Conservation (phyloP, 2,329 filamentous ascomycete species). For the Penicillium sp. region DNA sequence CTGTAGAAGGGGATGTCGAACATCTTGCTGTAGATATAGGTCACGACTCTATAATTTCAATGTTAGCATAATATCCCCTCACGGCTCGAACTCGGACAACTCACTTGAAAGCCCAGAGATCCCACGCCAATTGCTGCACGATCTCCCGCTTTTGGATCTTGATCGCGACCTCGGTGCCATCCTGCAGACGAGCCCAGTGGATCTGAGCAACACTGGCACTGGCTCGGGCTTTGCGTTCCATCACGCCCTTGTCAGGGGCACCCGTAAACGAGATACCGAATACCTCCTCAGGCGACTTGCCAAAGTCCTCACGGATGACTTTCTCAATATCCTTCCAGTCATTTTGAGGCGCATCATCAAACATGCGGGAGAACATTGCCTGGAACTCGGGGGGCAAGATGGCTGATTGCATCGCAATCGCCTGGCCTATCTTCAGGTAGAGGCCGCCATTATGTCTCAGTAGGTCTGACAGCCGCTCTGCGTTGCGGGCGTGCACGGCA, state of each 20-base stretch:
- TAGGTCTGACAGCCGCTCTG: slow-evolving; percentile 70
- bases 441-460: slow-evolving; percentile 80
- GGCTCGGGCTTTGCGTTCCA: slow-evolving; percentile 61
- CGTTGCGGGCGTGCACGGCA: slow-evolving; percentile 74
- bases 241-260: slow-evolving; percentile 54
- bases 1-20: slow-evolving; percentile 91
- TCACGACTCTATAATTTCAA: slow-evolving; percentile 56
- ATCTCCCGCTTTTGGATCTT: slow-evolving; percentile 98
- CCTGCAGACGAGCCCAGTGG: slow-evolving; percentile 77
- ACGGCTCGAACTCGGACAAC: slow-evolving; percentile 17
- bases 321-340: slow-evolving; percentile 74
- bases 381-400: slow-evolving; percentile 90
- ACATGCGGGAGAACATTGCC: slow-evolving; percentile 92
- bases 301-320: slow-evolving; percentile 83
- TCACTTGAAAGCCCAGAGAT: slow-evolving; percentile 88
- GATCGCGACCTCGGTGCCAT: slow-evolving; percentile 85
- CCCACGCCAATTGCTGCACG: slow-evolving; percentile 79
- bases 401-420: slow-evolving; percentile 95
- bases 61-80: slow-evolving; percentile 10
- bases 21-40: slow-evolving; percentile 71
- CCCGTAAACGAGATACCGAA: slow-evolving; percentile 79
- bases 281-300: slow-evolving; percentile 73
- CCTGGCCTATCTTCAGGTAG: slow-evolving; percentile 96
- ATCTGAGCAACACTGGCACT: slow-evolving; percentile 94
- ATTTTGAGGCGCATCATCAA: slow-evolving; percentile 93